A percentile compares a stretch with the other conserved stretches of the same genome.
Conservation (phyloP, 805 yeast genomes). For the Wickerhamomyces sydowiorum region DNA sequence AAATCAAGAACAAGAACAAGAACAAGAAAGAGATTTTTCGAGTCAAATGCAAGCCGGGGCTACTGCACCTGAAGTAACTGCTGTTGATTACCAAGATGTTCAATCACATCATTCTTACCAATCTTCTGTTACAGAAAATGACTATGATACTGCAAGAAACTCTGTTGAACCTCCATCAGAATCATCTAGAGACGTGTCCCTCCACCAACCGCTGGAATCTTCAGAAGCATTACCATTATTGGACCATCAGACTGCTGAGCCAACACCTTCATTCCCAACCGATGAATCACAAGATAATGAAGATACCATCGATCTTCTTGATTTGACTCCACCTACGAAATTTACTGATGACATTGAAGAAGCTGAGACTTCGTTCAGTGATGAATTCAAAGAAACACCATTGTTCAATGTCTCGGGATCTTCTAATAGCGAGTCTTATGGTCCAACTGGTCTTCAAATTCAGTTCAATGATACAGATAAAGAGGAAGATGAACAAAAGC, state of each 20-base stretch:
- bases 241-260: neutral
- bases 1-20: neutral
- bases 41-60: neutral
- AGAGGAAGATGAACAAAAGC: neutral
- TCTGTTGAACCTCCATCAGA: neutral
- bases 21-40: neutral
- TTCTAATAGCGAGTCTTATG: neutral
- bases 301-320: neutral
- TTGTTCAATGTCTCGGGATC: neutral
- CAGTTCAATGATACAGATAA: neutral
- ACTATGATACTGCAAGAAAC: neutral
- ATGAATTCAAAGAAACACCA: constrained; percentile 1
- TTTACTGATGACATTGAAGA: neutral
- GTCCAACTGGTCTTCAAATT: neutral
- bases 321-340: neutral
- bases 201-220: neutral
- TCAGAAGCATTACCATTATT: neutral
- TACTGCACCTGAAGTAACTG: neutral
- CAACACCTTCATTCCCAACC: neutral
- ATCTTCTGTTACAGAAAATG: neutral
- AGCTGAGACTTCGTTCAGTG: neutral
- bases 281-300: neutral
- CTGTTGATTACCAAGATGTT: neutral
- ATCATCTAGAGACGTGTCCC: neutral
- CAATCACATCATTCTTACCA: neutral